Conservation (phyloP, 768 basidiomycete genomes). For the Tubosaeta sp. region DNA sequence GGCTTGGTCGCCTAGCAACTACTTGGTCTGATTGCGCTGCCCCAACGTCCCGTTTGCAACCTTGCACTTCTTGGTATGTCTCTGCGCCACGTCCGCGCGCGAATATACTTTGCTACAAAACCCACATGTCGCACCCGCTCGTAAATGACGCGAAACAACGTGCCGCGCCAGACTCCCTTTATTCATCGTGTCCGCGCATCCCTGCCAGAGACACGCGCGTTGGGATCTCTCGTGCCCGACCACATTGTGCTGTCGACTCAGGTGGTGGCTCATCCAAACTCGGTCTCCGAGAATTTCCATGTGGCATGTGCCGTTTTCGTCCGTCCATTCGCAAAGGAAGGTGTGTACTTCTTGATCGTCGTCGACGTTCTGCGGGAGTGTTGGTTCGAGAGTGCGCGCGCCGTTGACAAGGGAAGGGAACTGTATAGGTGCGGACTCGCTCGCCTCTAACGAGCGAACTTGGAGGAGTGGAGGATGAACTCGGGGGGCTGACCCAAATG, state of each 20-base stretch:
- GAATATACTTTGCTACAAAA: conserved; percentile 26
- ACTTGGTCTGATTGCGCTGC: not conserved
- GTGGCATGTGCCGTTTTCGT: conserved; percentile 17
- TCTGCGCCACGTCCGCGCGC: conserved; percentile 22
- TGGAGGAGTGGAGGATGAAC: not conserved
- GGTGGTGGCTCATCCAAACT: conserved; percentile 24
- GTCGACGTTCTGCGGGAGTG: not conserved
- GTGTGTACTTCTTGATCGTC: conserved; percentile 7
- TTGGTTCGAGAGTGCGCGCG: not conserved
- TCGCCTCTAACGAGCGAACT: not conserved
- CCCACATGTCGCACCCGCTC: conserved; percentile 16
- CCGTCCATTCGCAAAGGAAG: conserved; percentile 21
- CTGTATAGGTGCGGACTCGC: not conserved
- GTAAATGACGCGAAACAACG: conserved; percentile 20
- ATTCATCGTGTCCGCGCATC: conserved; percentile 23
- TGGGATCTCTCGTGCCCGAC: conserved; percentile 16
- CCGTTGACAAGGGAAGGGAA: not conserved
- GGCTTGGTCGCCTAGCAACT: not conserved
- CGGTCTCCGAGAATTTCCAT: conserved; percentile 15
- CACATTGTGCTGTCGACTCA: conserved; percentile 16
- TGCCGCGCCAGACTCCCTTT: conserved; percentile 26
- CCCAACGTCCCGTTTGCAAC: conserved; percentile 11
- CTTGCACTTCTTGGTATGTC: conserved; percentile 27
- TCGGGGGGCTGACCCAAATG: not conserved
- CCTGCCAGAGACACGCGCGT: conserved; percentile 19